phyloP scores from a whole-genome alignment of 805 yeast genomes.

The Barnettozyma populi region DNA sequence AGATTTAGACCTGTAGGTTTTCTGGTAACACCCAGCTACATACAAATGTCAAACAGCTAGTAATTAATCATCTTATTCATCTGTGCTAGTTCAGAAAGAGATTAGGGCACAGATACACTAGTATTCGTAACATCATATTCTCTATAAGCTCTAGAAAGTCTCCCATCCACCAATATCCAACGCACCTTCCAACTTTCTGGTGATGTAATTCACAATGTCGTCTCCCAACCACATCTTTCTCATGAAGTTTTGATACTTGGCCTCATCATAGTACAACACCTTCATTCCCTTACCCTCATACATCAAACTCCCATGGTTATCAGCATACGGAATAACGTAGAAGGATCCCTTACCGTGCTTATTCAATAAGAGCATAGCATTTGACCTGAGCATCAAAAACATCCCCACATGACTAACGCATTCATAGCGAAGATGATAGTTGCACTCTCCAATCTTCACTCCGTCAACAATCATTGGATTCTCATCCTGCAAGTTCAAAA shows the following conservation, averaged over 20 bases:
- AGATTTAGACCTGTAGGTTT: no score
- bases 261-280: constrained; percentile 58
- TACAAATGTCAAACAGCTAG: no score
- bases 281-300: constrained; percentile 66
- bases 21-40: no score
- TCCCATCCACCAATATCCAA: constrained; percentile 96
- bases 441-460: constrained; percentile 68
- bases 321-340: constrained; percentile 76
- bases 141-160: constrained; percentile 1
- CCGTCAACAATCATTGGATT: constrained; percentile 36
- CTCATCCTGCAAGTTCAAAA: constrained; percentile 60
- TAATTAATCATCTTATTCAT: no score
- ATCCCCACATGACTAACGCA: constrained; percentile 68
- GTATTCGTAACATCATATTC: background rate
- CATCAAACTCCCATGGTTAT: constrained; percentile 81
- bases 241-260: constrained; percentile 60
- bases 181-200: constrained; percentile 71
- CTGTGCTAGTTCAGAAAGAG: no score
- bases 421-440: constrained; percentile 57
- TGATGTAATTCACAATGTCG: constrained; percentile 69
- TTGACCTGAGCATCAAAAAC: constrained; percentile 64
- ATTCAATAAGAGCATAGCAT: constrained; percentile 57
- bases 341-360: constrained; percentile 74
- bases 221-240: constrained; percentile 73
- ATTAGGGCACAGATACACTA: no score